phyloP scores from a whole-genome alignment of 352 stramenopile species.

The Aphanomyces cochlioides region DNA sequence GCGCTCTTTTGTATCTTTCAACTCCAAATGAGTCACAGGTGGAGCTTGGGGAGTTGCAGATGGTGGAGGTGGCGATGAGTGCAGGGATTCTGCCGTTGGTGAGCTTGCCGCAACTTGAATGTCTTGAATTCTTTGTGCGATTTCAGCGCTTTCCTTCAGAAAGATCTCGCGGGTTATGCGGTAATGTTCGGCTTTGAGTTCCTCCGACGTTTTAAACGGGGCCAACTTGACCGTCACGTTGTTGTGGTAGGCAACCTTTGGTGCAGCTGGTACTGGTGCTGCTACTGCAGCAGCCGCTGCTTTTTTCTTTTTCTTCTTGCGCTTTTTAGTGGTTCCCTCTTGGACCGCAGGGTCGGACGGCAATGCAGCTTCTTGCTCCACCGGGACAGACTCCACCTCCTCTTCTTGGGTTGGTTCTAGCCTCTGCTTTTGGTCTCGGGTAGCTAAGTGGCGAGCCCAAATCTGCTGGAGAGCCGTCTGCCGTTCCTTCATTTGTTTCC shows the following conservation, averaged over 20 bases:
- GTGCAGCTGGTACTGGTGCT: neutral
- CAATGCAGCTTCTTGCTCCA: neutral
- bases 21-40: too few relatives aligned
- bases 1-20: neutral
- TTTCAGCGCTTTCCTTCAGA: constrained; percentile 1
- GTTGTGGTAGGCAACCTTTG: neutral
- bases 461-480: neutral
- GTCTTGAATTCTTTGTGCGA: neutral
- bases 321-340: neutral
- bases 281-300: too few relatives aligned
- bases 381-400: too few relatives aligned
- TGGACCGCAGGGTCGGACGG: neutral
- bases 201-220: neutral
- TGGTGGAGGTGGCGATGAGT: neutral
- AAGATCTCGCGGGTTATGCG: neutral
- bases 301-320: neutral
- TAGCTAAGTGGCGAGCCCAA: neutral
- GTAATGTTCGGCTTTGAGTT: neutral
- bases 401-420: neutral
- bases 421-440: too few relatives aligned
- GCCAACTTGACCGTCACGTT: neutral
- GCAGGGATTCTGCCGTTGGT: neutral
- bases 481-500: constrained; percentile 14
- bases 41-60: neutral
- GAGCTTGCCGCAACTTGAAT: neutral